These are phyloP conservation scores for Pascua sp. DNA, from an alignment of 1,284 basidiomycete species.

Conservation along the genomic window DNA sequence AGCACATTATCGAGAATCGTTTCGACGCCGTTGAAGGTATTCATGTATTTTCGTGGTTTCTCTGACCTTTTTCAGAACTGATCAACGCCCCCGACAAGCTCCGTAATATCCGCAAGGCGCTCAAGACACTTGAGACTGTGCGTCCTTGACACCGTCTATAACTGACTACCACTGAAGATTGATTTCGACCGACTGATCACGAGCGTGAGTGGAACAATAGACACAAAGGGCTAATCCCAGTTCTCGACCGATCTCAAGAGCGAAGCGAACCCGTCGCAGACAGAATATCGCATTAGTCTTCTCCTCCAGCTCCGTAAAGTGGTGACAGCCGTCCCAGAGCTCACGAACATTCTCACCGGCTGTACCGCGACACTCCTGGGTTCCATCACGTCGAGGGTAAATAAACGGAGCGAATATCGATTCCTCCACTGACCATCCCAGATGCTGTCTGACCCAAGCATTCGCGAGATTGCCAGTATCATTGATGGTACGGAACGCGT, in stretches of 20 bases:
- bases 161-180: slow-evolving; percentile 51
- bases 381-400: background rate
- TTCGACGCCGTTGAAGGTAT: slow-evolving; percentile 78
- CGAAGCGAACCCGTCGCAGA: slow-evolving; percentile 8
- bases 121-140: slow-evolving; percentile 63
- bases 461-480: slow-evolving; percentile 4
- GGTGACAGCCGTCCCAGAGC: slow-evolving; percentile 11
- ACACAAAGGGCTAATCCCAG: background rate
- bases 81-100: slow-evolving; percentile 71
- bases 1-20: slow-evolving; percentile 67
- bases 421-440: background rate
- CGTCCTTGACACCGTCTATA: background rate
- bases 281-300: slow-evolving; percentile 25
- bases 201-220: slow-evolving; percentile 54
- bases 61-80: slow-evolving; percentile 56
- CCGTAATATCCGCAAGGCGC: slow-evolving; percentile 62
- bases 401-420: background rate
- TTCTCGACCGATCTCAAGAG: slow-evolving; percentile 11
- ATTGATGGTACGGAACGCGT: slow-evolving; percentile 15
- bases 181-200: slow-evolving; percentile 85
- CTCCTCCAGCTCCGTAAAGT: slow-evolving; percentile 28
- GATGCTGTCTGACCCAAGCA: background rate
- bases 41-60: background rate
- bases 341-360: slow-evolving; percentile 10
- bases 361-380: background rate